phyloP scores from a whole-genome alignment of 106 monocot species.

The Amphibolis antarctica region DNA sequence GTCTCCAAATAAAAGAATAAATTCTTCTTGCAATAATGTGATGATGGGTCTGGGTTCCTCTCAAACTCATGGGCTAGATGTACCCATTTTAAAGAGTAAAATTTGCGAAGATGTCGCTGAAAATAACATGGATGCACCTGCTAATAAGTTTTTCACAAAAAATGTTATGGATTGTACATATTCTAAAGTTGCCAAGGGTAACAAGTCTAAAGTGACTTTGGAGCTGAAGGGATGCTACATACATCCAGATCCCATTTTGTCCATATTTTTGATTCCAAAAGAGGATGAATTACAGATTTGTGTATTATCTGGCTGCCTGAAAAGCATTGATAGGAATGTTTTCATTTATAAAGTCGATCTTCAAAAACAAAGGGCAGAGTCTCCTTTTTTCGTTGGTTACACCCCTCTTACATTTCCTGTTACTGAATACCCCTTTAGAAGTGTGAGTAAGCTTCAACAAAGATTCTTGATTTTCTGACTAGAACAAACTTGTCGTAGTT shows the following conservation, averaged over 20 bases:
- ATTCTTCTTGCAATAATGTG: neutral
- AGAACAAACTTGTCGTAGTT: neutral
- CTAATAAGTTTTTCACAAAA: conserved; percentile 4
- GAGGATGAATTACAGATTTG: conserved; percentile 35
- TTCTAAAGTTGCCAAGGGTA: conserved; percentile 7
- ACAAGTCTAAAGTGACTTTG: conserved; percentile 17
- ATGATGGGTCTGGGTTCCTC: neutral
- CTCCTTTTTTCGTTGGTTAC: conserved; percentile 73
- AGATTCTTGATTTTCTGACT: neutral
- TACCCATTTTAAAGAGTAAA: conserved; percentile 46
- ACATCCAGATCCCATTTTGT: conserved; percentile 61
- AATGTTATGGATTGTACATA: conserved; percentile 11
- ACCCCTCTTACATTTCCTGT: conserved; percentile 38
- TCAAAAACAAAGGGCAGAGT: conserved; percentile 13
- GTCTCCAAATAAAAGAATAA: conserved; percentile 2
- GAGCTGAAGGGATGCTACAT: conserved; percentile 54
- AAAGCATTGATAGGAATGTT: conserved; percentile 30
- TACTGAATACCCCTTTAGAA: conserved; percentile 6
- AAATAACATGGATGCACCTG: conserved; percentile 6
- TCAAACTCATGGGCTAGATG: conserved; percentile 5
- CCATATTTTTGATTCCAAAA: conserved; percentile 32
- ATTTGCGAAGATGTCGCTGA: conserved; percentile 27
- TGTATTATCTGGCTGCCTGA: conserved; percentile 50
- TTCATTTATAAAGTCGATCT: conserved; percentile 47
- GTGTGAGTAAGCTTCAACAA: conserved; percentile 28